Conservation (phyloP, 192 early-diverging fungal genomes). For the Diversispora eburnea region DNA sequence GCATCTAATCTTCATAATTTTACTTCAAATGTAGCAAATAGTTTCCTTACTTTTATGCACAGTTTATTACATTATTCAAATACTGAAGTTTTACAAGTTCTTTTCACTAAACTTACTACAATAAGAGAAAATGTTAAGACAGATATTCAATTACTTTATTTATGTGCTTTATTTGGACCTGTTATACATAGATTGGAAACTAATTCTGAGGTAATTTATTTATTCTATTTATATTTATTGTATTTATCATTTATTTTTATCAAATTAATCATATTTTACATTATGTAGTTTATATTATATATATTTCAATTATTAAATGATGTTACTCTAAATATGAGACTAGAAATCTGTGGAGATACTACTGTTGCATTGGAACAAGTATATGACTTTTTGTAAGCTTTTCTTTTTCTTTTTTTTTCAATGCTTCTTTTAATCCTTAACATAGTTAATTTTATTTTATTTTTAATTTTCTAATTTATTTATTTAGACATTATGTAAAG, state of each 20-base stretch:
- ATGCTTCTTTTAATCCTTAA: not conserved
- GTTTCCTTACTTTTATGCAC: constrained; percentile 69
- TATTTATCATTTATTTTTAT: not conserved
- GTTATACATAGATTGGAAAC: constrained; percentile 68
- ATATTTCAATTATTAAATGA: constrained; percentile 7
- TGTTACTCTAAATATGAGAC: constrained; percentile 6
- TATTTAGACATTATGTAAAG: constrained; percentile 19
- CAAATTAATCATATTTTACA: not conserved
- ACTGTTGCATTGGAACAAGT: constrained; percentile 28
- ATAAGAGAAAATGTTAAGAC: constrained; percentile 44
- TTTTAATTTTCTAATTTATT: not conserved
- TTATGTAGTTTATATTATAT: constrained; percentile 14
- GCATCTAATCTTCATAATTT: constrained; percentile 61
- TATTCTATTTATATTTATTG: not conserved
- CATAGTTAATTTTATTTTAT: not conserved
- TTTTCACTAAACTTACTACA: constrained; percentile 10
- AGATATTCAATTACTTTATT: constrained; percentile 69
- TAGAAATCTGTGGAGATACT: constrained; percentile 1
- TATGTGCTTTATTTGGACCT: constrained; percentile 69
- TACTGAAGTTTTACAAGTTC: constrained; percentile 49
- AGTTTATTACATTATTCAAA: constrained; percentile 72
- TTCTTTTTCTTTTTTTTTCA: not conserved
- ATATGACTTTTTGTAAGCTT: constrained; percentile 29
- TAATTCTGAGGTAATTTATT: not conserved
- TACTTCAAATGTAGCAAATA: constrained; percentile 65